Percentiles rank a stretch among this genome's conserved stretches.
Evolutionary conservation across 2,329 filamentous ascomycete genomes (phyloP).

Genomic region (Triangularia verruculosa): DNA sequence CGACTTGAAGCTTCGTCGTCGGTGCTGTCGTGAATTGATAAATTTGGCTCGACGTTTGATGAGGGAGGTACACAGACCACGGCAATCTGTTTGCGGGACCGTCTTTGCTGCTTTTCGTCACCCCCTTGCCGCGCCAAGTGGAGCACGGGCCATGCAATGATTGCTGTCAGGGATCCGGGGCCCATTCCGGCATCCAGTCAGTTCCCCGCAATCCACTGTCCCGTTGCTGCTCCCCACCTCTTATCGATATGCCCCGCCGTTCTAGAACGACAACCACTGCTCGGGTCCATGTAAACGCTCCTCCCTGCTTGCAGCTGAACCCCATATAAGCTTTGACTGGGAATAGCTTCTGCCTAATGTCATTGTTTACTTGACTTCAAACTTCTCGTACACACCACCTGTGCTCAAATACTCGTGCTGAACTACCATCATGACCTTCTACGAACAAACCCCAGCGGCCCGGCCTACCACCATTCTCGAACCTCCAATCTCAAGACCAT

Average conservation of each 20-base stretch:
- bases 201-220: neutral
- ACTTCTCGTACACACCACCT: neutral
- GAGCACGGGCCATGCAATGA: conserved; percentile 1
- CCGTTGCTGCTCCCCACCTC: neutral
- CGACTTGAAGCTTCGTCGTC: neutral
- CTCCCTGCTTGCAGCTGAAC: neutral
- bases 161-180: neutral
- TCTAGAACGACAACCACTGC: neutral
- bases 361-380: neutral
- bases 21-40: neutral
- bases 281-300: neutral
- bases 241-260: neutral
- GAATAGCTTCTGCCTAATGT: neutral
- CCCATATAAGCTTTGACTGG: neutral
- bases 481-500: neutral
- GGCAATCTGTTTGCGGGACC: neutral
- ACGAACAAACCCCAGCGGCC: neutral
- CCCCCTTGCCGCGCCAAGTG: neutral
- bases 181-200: neutral
- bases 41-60: neutral
- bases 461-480: neutral
- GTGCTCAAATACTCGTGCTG: neutral
- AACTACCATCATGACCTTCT: conserved; percentile 9
- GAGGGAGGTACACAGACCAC: neutral
- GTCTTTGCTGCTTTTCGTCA: neutral